Conservation (phyloP, 352 stramenopile species). For the Globisporangium middletonii region DNA sequence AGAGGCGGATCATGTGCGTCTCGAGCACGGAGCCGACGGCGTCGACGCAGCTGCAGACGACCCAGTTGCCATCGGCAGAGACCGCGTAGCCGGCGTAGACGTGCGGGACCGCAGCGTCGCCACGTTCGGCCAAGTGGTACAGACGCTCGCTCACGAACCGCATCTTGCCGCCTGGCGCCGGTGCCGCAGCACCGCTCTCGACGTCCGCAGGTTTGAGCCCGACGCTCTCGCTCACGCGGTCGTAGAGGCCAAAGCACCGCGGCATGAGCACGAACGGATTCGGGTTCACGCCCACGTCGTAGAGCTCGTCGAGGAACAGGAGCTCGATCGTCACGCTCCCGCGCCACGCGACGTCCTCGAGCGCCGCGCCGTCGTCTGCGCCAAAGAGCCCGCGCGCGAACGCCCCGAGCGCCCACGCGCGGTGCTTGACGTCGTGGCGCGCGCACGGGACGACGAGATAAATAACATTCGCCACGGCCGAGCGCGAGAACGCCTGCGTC, state of each 20-base stretch:
- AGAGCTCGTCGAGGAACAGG: slow-evolving; percentile 68
- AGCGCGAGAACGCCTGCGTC: slow-evolving; percentile 58
- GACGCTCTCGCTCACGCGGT: slow-evolving; percentile 58
- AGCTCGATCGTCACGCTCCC: slow-evolving; percentile 63
- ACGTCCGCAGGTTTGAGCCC: slow-evolving; percentile 30
- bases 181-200: neutral
- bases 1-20: slow-evolving; percentile 35
- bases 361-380: slow-evolving; percentile 14
- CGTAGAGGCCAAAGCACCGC: slow-evolving; percentile 56
- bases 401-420: slow-evolving; percentile 60
- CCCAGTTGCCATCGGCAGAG: slow-evolving; percentile 52
- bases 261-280: slow-evolving; percentile 54
- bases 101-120: slow-evolving; percentile 11
- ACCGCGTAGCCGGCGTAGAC: slow-evolving; percentile 53
- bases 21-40: slow-evolving; percentile 55
- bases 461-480: slow-evolving; percentile 55
- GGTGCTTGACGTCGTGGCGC: slow-evolving; percentile 61
- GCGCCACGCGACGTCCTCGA: slow-evolving; percentile 23
- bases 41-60: slow-evolving; percentile 48
- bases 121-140: slow-evolving; percentile 42
- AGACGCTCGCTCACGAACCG: slow-evolving; percentile 56
- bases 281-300: slow-evolving; percentile 54
- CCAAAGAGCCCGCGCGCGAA: slow-evolving; percentile 59
- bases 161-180: slow-evolving; percentile 6
- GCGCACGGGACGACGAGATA: slow-evolving; percentile 68